These are phyloP conservation scores for Claviceps sp. DNA, from an alignment of 2,329 filamentous ascomycete genomes.

Conservation along the genomic window DNA sequence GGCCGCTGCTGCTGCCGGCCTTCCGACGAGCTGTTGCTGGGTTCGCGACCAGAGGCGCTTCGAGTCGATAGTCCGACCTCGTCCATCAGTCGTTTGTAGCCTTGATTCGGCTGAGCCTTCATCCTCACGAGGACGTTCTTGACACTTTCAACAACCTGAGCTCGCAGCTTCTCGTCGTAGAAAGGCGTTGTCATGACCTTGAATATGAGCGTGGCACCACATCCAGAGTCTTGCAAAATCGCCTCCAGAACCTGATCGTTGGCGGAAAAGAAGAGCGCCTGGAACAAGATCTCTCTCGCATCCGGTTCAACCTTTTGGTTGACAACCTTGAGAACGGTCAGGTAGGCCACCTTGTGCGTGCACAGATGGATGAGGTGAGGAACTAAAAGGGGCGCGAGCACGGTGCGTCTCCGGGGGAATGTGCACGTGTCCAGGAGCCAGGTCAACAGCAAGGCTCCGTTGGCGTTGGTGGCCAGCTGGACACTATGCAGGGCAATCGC, in stretches of 20 bases:
- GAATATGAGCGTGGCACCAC: constrained; percentile 91
- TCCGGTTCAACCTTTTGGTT: constrained; percentile 94
- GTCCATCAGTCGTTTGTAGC: constrained; percentile 98
- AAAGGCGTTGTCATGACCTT: constrained; percentile 96
- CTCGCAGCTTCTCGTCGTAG: constrained; percentile 82
- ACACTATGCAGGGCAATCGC: constrained; percentile 95
- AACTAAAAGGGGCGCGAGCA: constrained; percentile 81
- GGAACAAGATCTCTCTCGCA: constrained; percentile 77
- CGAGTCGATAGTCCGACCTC: constrained; percentile 81
- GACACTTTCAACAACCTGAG: constrained; percentile 82
- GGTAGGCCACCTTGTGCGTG: constrained; percentile 95
- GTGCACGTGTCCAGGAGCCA: constrained; percentile 99
- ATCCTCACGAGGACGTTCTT: constrained; percentile 77
- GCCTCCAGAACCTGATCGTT: constrained; percentile 79
- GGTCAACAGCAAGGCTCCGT: constrained; percentile 83
- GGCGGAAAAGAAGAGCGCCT: constrained; percentile 82
- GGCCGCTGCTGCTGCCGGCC: constrained; percentile 44
- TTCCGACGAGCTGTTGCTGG: constrained; percentile 26
- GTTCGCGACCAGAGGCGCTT: constrained; percentile 30
- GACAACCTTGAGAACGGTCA: constrained; percentile 95
- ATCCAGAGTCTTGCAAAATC: constrained; percentile 81
- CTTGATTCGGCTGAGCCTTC: constrained; percentile 87
- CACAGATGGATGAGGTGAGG: constrained; percentile 90
- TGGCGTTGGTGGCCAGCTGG: constrained; percentile 89
- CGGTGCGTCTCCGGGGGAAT: constrained; percentile 80